A percentile compares a stretch with the other conserved stretches of the same genome.
These are phyloP conservation scores for Cinchona pubescens DNA, from an alignment of 257 asterid species.

Conservation along the genomic window DNA sequence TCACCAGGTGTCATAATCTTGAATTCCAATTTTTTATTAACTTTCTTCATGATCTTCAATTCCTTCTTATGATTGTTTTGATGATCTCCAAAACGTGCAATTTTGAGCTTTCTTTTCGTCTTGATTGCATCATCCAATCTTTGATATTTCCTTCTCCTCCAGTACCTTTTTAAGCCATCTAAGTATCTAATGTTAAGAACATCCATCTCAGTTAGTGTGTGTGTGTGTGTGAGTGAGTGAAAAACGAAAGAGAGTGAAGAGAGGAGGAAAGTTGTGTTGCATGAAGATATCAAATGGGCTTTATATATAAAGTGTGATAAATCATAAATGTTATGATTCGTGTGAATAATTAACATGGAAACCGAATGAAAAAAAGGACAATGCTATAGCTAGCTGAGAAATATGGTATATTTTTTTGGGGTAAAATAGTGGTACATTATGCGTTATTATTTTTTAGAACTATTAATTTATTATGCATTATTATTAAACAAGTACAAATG, in stretches of 20 bases:
- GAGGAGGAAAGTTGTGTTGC: background rate
- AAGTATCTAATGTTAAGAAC: slow-evolving; percentile 7
- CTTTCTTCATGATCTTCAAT: background rate
- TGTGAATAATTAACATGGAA: background rate
- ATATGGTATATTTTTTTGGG: too few relatives aligned
- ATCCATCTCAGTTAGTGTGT: slow-evolving; percentile 5
- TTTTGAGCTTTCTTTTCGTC: slow-evolving; percentile 7
- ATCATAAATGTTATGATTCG: background rate
- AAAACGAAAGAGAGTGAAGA: background rate
- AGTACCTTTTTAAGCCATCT: slow-evolving; percentile 18
- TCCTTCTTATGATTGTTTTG: background rate
- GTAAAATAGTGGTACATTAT: too few relatives aligned
- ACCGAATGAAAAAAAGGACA: background rate
- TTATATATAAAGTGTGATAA: background rate
- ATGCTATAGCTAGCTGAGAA: too few relatives aligned
- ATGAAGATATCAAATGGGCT: background rate
- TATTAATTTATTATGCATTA: too few relatives aligned
- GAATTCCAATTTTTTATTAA: background rate
- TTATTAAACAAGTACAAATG: too few relatives aligned
- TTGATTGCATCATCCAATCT: slow-evolving; percentile 11
- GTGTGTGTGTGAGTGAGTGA: too few relatives aligned
- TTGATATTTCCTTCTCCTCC: slow-evolving; percentile 23
- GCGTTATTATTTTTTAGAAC: too few relatives aligned
- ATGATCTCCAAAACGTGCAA: slow-evolving; percentile 8
- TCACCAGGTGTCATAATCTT: slow-evolving; percentile 14